These are phyloP conservation scores for Calonectria hongkongensis DNA, from an alignment of 2,329 filamentous ascomycete genomes.

Conservation along the genomic window DNA sequence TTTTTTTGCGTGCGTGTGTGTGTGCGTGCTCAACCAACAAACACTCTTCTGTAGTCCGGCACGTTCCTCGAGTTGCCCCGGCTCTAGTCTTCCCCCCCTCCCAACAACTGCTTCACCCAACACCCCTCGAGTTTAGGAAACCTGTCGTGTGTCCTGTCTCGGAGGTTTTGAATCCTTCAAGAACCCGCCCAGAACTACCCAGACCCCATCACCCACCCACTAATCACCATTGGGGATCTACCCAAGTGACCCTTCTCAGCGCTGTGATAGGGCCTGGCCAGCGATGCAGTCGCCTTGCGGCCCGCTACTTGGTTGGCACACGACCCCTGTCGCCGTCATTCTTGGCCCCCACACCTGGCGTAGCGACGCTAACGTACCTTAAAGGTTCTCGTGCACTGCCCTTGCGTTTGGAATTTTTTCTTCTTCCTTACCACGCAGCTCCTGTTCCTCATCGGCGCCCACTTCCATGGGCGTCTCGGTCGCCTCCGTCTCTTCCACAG, in stretches of 20 bases:
- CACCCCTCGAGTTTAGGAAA: not conserved
- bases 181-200: not conserved
- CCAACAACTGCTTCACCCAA: not conserved
- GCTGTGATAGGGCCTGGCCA: slow-evolving; percentile 8
- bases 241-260: slow-evolving; percentile 15
- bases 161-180: slow-evolving; percentile 1
- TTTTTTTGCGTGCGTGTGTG: no score
- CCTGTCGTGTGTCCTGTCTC: slow-evolving; percentile 19
- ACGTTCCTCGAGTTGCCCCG: not conserved
- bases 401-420: slow-evolving; percentile 34
- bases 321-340: not conserved
- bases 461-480: slow-evolving; percentile 52
- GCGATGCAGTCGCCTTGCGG: not conserved
- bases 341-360: slow-evolving; percentile 7
- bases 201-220: not conserved
- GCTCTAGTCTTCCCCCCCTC: not conserved
- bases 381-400: slow-evolving; percentile 14
- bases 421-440: slow-evolving; percentile 57
- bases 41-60: not conserved
- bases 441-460: slow-evolving; percentile 51
- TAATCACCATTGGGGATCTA: slow-evolving; percentile 7
- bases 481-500: slow-evolving; percentile 50
- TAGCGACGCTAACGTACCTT: not conserved
- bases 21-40: not conserved
- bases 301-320: slow-evolving; percentile 5